These are phyloP conservation scores for Populus hybrid DNA, from an alignment of 441 rosid genomes.

Conservation along the genomic window DNA sequence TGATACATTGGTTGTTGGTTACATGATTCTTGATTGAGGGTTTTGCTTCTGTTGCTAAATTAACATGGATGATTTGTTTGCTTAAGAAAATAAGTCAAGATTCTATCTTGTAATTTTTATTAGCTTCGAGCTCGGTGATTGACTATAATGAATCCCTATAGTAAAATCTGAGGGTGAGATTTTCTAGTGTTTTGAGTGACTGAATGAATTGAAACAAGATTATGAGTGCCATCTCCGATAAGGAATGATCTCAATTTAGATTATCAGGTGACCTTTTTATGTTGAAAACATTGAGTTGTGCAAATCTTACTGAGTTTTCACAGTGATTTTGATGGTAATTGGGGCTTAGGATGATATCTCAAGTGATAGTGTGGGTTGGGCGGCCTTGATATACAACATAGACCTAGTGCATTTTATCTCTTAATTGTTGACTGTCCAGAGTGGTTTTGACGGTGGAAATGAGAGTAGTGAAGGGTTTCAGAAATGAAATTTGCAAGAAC, in stretches of 20 bases:
- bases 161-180: background rate
- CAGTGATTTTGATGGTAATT: background rate
- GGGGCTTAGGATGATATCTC: background rate
- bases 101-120: slow-evolving; percentile 4
- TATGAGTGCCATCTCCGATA: background rate
- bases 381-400: background rate
- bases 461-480: background rate
- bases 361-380: background rate
- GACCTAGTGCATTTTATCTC: background rate
- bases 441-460: background rate
- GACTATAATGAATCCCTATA: background rate
- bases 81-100: background rate
- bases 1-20: background rate
- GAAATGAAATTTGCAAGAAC: background rate
- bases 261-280: background rate
- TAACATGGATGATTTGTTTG: background rate
- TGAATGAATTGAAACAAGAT: background rate
- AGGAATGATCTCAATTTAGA: background rate
- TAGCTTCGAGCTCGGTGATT: background rate
- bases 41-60: background rate
- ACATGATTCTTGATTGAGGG: background rate
- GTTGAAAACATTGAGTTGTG: background rate
- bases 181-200: background rate
- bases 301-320: background rate
- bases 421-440: background rate